Evolutionary conservation across 208 protist species (phyloP).

Genomic region (Vickermania ingenoplastis): DNA sequence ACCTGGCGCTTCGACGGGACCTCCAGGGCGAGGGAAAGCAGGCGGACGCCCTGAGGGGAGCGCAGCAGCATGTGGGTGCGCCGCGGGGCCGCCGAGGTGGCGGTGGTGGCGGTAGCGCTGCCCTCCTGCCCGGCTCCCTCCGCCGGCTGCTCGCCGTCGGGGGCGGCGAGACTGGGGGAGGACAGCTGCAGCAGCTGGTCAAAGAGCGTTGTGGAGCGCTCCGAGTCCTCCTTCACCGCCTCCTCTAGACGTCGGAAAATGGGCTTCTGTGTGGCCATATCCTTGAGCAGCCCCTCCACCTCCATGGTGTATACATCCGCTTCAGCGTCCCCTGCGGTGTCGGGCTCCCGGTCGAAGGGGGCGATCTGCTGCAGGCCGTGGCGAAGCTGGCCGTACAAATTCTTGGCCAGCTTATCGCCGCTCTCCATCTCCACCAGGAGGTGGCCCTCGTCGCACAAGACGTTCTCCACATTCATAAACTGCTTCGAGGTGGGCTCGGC

Average conservation of each 20-base stretch:
- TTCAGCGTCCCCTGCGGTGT: conserved; percentile 3
- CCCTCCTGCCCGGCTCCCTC: background rate
- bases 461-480: conserved; percentile 48
- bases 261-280: conserved; percentile 21
- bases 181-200: conserved; percentile 13
- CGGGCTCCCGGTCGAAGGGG: conserved; percentile 38
- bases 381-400: conserved; percentile 44
- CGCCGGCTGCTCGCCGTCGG: background rate
- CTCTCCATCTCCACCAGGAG: conserved; percentile 37
- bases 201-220: conserved; percentile 40
- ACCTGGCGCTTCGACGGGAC: conserved; percentile 6
- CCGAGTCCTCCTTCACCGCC: conserved; percentile 30
- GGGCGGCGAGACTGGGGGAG: conserved; percentile 12
- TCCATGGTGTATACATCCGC: conserved; percentile 19
- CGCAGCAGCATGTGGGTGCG: background rate
- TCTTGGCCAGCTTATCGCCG: conserved; percentile 33
- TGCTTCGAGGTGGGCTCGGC: conserved; percentile 34
- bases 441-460: conserved; percentile 49
- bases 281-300: conserved; percentile 17
- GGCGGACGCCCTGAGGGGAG: conserved; percentile 8
- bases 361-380: conserved; percentile 31
- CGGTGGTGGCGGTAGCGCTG: background rate
- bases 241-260: conserved; percentile 31
- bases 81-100: background rate
- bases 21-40: conserved; percentile 10